These are phyloP conservation scores for Lichina pygmaea DNA, from an alignment of 495 filamentous ascomycete genomes.

Conservation along the genomic window DNA sequence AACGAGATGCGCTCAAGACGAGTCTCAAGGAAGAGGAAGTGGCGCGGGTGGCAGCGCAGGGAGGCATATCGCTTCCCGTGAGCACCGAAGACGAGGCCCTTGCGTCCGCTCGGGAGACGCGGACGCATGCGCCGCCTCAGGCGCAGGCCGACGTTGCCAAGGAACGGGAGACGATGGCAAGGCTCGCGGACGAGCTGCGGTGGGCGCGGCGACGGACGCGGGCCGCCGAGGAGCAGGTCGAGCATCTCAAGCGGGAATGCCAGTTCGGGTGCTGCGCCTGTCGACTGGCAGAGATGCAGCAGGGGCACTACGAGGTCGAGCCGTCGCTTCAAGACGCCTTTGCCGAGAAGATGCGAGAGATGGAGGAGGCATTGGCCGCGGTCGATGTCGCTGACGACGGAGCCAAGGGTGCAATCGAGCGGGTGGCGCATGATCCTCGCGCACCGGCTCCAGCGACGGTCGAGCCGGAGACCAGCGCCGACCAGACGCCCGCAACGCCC, in stretches of 20 bases:
- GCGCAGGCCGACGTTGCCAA: background rate
- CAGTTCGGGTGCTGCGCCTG: conserved; percentile 44
- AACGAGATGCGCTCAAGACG: conserved; percentile 37
- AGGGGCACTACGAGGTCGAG: background rate
- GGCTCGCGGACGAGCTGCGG: conserved; percentile 15
- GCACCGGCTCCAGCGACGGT: no score
- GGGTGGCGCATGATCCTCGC: no score
- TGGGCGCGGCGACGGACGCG: conserved; percentile 5
- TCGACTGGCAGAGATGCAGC: conserved; percentile 21
- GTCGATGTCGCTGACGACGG: background rate
- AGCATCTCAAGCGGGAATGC: conserved; percentile 58
- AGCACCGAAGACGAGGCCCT: conserved; percentile 13
- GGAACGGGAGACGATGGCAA: conserved; percentile 3
- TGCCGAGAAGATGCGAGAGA: background rate
- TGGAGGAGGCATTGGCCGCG: background rate
- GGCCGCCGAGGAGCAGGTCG: conserved; percentile 1
- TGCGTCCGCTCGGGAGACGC: conserved; percentile 7
- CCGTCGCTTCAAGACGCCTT: background rate
- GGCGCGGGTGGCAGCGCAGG: conserved; percentile 34
- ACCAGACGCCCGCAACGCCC: no score
- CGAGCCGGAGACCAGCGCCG: no score
- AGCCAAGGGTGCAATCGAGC: no score
- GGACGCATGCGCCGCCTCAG: background rate
- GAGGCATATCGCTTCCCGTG: conserved; percentile 27
- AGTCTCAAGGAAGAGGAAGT: conserved; percentile 31